These are phyloP conservation scores for Aphelidium insulamus DNA, from an alignment of 371 early-diverging fungal species.

Conservation along the genomic window DNA sequence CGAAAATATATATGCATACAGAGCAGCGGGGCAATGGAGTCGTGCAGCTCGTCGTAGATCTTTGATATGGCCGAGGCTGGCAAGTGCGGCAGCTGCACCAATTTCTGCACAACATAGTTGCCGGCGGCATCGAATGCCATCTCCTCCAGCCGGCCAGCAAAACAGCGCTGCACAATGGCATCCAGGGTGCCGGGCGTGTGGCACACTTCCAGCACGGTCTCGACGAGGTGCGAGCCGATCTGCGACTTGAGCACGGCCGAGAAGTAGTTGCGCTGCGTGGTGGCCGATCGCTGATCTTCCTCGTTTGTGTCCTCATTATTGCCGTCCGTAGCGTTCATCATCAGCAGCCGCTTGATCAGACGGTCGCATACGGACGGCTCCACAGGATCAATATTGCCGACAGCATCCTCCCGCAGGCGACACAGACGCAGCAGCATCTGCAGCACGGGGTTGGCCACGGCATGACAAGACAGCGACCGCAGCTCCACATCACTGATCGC, in stretches of 20 bases:
- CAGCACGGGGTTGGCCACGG: slow-evolving; percentile 50
- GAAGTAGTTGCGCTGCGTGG: too few relatives aligned
- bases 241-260: slow-evolving; percentile 28
- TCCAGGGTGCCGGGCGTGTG: slow-evolving; percentile 42
- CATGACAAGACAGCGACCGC: slow-evolving; percentile 31
- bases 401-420: slow-evolving; percentile 10
- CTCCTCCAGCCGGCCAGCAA: slow-evolving; percentile 30
- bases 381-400: slow-evolving; percentile 18
- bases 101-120: slow-evolving; percentile 61
- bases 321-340: slow-evolving; percentile 29
- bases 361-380: too few relatives aligned
- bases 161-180: too few relatives aligned
- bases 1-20: too few relatives aligned
- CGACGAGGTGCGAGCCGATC: slow-evolving; percentile 41
- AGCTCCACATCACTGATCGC: slow-evolving; percentile 28
- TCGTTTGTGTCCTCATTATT: slow-evolving; percentile 9
- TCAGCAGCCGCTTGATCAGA: slow-evolving; percentile 35
- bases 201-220: slow-evolving; percentile 32
- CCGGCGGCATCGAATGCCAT: slow-evolving; percentile 42
- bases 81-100: slow-evolving; percentile 38
- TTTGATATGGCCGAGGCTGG: too few relatives aligned
- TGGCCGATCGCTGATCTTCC: too few relatives aligned
- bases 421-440: slow-evolving; percentile 15
- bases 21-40: too few relatives aligned
- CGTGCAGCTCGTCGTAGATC: not conserved